phyloP scores from a whole-genome alignment of 768 basidiomycete species.

The Tylopilus rubrobrunneus region DNA sequence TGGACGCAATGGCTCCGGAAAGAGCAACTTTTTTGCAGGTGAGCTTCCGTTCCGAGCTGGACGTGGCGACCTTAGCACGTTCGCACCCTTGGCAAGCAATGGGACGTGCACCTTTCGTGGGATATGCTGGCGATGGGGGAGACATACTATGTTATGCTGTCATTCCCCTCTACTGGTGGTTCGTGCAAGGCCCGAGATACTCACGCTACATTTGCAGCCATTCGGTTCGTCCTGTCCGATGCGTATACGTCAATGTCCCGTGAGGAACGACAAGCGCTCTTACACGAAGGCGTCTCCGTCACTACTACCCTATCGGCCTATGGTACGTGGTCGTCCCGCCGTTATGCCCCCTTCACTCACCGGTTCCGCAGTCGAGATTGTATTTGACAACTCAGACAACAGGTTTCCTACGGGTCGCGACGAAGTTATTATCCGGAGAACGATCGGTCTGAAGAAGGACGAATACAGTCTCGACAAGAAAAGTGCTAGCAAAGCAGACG shows the following conservation, averaged over 20 bases:
- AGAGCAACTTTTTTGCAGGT: constrained; percentile 99
- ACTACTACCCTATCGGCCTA: constrained; percentile 90
- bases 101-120: background rate
- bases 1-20: constrained; percentile 95
- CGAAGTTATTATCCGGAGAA: constrained; percentile 84
- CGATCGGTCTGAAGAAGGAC: constrained; percentile 97
- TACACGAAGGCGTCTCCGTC: constrained; percentile 90
- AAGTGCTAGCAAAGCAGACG: constrained; percentile 92
- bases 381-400: constrained; percentile 93
- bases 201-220: constrained; percentile 48
- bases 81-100: too few species aligned
- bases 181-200: background rate
- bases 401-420: constrained; percentile 91
- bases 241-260: constrained; percentile 94
- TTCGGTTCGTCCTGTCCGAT: constrained; percentile 96
- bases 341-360: background rate
- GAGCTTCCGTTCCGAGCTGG: constrained; percentile 21
- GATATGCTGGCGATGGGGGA: background rate
- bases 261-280: constrained; percentile 87
- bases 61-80: too few species aligned
- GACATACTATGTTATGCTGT: background rate
- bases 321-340: constrained; percentile 41
- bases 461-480: constrained; percentile 98
- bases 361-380: constrained; percentile 63
- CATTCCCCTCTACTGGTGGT: background rate